Conservation (phyloP, 2,329 filamentous ascomycete genomes). For the Aureobasidium zeae region DNA sequence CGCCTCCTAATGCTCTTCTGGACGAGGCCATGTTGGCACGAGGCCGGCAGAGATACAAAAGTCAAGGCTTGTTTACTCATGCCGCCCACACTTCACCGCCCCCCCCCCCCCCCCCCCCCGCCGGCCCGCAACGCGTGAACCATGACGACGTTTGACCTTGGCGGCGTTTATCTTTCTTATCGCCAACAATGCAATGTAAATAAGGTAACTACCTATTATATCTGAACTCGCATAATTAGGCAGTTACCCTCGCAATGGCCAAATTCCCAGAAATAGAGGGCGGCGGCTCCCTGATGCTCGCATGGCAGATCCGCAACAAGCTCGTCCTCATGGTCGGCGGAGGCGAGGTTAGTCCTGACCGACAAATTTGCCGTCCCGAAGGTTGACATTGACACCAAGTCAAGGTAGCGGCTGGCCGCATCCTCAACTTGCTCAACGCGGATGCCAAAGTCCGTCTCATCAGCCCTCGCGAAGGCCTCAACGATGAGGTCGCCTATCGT, state of each 20-base stretch:
- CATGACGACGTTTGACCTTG: no score
- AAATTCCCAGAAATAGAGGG: constrained; percentile 72
- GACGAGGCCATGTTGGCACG: constrained; percentile 56
- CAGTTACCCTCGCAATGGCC: constrained; percentile 32
- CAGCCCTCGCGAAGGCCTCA: constrained; percentile 68
- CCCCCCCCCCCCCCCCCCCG: no score
- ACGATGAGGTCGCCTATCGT: constrained; percentile 78
- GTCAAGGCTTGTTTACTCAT: neutral
- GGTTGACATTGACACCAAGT: constrained; percentile 30
- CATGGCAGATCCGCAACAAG: constrained; percentile 90
- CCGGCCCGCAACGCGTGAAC: no score
- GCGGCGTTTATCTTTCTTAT: constrained; percentile 11
- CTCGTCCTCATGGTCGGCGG: constrained; percentile 87
- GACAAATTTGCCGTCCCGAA: constrained; percentile 14
- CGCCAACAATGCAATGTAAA: neutral
- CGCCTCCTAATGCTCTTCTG: constrained; percentile 78
- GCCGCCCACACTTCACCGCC: constrained; percentile 14
- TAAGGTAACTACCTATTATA: neutral
- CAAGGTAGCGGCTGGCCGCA: constrained; percentile 89
- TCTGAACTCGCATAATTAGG: neutral
- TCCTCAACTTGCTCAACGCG: constrained; percentile 88
- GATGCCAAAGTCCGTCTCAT: constrained; percentile 85
- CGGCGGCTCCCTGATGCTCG: constrained; percentile 85
- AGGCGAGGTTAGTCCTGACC: constrained; percentile 61
- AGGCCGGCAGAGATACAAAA: constrained; percentile 10